These are phyloP conservation scores for Acanthamoeba lenticulata DNA, from an alignment of 208 protist genomes.

Conservation along the genomic window DNA sequence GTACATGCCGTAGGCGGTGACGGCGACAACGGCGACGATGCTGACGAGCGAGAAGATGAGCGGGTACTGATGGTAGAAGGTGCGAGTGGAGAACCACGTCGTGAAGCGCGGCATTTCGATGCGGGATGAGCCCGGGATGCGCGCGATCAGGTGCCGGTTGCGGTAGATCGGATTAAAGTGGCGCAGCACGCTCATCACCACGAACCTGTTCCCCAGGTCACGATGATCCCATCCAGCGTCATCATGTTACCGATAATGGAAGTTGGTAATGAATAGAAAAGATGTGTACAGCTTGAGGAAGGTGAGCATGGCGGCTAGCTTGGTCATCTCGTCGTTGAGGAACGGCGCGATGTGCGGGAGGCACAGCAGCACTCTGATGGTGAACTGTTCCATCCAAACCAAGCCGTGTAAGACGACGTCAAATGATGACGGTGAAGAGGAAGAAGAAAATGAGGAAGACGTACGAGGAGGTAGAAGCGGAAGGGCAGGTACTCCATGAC, in stretches of 20 bases:
- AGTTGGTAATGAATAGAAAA: neutral
- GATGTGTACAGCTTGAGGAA: conserved; percentile 6
- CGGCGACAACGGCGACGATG: neutral
- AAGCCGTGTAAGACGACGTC: neutral
- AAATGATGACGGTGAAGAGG: neutral
- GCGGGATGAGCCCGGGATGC: neutral
- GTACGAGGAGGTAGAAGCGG: neutral
- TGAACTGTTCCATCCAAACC: too few species aligned
- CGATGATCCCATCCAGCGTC: neutral
- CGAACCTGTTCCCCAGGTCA: neutral
- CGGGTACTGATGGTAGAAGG: conserved; percentile 42
- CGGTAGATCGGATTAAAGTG: conserved; percentile 54
- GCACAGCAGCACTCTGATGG: neutral
- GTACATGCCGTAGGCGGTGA: conserved; percentile 35
- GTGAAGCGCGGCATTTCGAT: neutral
- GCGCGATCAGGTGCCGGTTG: neutral
- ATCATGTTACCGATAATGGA: neutral
- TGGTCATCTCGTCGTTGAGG: neutral
- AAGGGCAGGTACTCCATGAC: neutral
- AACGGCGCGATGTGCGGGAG: neutral
- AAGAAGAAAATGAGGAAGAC: neutral
- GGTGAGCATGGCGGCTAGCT: conserved; percentile 39
- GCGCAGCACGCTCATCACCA: neutral
- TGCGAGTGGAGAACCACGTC: conserved; percentile 37
- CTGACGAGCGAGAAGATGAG: neutral